These are phyloP conservation scores for Claviceps spartinae DNA, from an alignment of 2,329 filamentous ascomycete species.

Conservation along the genomic window DNA sequence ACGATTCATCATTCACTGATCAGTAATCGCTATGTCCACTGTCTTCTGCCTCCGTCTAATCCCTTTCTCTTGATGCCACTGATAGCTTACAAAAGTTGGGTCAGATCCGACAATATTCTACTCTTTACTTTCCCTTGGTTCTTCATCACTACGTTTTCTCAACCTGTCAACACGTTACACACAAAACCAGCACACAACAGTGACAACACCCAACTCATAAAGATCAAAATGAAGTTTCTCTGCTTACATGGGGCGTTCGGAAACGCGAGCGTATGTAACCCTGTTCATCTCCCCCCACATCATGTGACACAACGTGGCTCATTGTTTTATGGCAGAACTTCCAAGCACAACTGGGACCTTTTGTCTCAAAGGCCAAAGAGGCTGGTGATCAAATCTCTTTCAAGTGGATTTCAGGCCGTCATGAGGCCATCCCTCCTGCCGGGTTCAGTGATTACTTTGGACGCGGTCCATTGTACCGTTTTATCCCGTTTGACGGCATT, in stretches of 20 bases:
- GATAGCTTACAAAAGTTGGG: no score
- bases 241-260: constrained; percentile 46
- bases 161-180: no score
- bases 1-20: no score
- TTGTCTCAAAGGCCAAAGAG: constrained; percentile 11
- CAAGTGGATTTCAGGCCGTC: constrained; percentile 37
- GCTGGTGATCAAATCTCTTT: constrained; percentile 18
- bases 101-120: no score
- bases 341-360: constrained; percentile 34
- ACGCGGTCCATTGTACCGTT: constrained; percentile 39
- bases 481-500: constrained; percentile 34
- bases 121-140: no score
- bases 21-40: no score
- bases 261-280: constrained; percentile 34
- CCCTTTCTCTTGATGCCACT: no score
- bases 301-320: background rate
- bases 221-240: constrained; percentile 35
- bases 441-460: constrained; percentile 46
- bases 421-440: constrained; percentile 33
- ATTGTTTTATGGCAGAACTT: constrained; percentile 30
- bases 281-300: background rate
- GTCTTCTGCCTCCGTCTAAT: no score
- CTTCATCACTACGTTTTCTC: no score
- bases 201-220: background rate
- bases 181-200: background rate